Evolutionary conservation across 345 rosid genomes (phyloP).

Genomic region (Trapa bicornis): DNA sequence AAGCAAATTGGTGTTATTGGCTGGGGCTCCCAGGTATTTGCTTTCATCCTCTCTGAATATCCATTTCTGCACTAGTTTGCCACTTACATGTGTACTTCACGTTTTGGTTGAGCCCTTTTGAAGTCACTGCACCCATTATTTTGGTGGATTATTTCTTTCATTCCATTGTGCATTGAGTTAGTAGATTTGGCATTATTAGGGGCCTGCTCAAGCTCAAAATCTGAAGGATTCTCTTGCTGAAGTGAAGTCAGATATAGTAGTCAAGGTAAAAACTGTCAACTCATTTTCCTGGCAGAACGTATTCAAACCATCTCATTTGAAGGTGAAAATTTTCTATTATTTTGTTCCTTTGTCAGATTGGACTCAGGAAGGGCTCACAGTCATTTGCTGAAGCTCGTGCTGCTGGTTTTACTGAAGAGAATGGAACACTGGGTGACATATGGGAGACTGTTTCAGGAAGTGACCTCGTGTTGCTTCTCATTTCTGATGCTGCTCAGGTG

Average conservation of each 20-base stretch:
- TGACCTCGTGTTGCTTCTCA: slow-evolving; percentile 75
- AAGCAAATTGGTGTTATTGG: no score
- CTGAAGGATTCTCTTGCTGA: slow-evolving; percentile 84
- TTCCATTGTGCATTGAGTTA: no score
- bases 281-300: background rate
- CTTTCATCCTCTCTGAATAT: no score
- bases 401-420: slow-evolving; percentile 78
- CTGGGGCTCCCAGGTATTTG: no score
- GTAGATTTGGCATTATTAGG: no score
- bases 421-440: slow-evolving; percentile 78
- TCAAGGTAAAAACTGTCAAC: slow-evolving; percentile 39
- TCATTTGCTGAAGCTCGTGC: slow-evolving; percentile 89
- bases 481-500: slow-evolving; percentile 94
- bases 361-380: slow-evolving; percentile 76
- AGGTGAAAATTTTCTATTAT: background rate
- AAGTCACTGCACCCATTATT: no score
- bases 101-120: no score
- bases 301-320: background rate
- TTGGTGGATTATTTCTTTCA: no score
- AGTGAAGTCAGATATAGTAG: slow-evolving; percentile 62
- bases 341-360: slow-evolving; percentile 34
- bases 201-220: slow-evolving; percentile 92
- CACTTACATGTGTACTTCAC: no score
- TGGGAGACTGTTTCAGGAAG: slow-evolving; percentile 83
- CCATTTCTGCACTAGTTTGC: no score